Evolutionary conservation across 148 eudicot species (phyloP).

Genomic region (Vaccinium macrocarpon): DNA sequence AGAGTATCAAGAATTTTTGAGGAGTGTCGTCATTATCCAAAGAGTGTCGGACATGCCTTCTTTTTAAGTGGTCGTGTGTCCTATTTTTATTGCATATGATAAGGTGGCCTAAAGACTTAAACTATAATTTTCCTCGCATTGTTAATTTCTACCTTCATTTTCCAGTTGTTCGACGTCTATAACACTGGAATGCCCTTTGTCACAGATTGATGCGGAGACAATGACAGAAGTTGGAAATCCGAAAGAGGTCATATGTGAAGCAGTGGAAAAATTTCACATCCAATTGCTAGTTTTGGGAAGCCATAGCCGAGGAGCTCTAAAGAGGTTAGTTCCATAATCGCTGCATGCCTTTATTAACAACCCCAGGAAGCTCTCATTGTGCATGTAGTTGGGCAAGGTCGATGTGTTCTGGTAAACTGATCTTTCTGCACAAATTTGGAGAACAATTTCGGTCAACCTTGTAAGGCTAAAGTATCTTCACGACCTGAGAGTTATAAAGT

Average conservation of each 20-base stretch:
- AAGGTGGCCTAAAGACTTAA: neutral
- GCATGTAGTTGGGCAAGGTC: neutral
- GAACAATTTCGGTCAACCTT: neutral
- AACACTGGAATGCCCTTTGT: neutral
- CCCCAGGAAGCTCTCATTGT: neutral
- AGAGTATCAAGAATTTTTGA: too few relatives aligned
- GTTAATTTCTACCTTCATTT: neutral
- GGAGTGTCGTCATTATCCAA: too few relatives aligned
- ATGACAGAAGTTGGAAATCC: slow-evolving; percentile 59
- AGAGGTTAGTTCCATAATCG: slow-evolving; percentile 37
- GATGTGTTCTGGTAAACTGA: neutral
- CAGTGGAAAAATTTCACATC: slow-evolving; percentile 45
- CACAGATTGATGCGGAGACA: slow-evolving; percentile 51
- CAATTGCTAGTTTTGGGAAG: slow-evolving; percentile 60
- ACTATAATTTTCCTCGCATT: neutral
- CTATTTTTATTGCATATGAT: too few relatives aligned
- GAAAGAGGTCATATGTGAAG: slow-evolving; percentile 55
- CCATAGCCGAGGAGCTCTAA: slow-evolving; percentile 49
- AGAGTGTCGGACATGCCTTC: too few relatives aligned
- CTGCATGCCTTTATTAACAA: neutral
- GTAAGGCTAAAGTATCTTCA: neutral
- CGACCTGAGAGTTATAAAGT: neutral
- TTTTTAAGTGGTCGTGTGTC: too few relatives aligned
- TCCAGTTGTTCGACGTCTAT: neutral
- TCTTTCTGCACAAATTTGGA: neutral